Evolutionary conservation across 2,329 filamentous ascomycete species (phyloP).

Genomic region (Colletotrichum scovillei): DNA sequence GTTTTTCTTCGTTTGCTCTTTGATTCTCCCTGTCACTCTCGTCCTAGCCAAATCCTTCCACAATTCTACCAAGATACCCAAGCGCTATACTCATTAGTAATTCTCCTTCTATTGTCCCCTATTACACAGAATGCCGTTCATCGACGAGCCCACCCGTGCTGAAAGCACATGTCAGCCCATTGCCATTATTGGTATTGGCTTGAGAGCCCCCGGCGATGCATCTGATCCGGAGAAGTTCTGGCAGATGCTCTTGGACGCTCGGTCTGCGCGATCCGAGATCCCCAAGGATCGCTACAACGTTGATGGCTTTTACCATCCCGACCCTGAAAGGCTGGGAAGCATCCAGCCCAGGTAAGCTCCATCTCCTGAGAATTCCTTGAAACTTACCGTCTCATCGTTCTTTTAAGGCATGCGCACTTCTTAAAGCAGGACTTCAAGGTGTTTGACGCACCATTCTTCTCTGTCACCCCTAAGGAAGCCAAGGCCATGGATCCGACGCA

Average conservation of each 20-base stretch:
- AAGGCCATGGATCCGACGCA: conserved; percentile 51
- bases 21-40: background rate
- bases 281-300: conserved; percentile 39
- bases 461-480: conserved; percentile 42
- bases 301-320: conserved; percentile 39
- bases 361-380: too few species aligned
- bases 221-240: conserved; percentile 49
- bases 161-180: conserved; percentile 43
- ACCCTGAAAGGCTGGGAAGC: conserved; percentile 36
- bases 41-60: background rate
- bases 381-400: too few species aligned
- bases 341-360: conserved; percentile 33
- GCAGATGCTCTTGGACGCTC: conserved; percentile 42
- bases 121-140: conserved; percentile 17
- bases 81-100: conserved; percentile 2
- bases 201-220: conserved; percentile 51
- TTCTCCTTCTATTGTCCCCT: background rate
- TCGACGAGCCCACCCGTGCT: conserved; percentile 13
- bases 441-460: conserved; percentile 45
- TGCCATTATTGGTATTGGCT: conserved; percentile 52
- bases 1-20: background rate
- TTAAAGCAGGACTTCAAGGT: conserved; percentile 43
- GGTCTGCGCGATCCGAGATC: conserved; percentile 34
- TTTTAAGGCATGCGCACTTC: conserved; percentile 43
- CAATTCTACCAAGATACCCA: conserved; percentile 15